These are phyloP conservation scores for Ustilago trichophora DNA, from an alignment of 1,284 basidiomycete species.

Conservation along the genomic window DNA sequence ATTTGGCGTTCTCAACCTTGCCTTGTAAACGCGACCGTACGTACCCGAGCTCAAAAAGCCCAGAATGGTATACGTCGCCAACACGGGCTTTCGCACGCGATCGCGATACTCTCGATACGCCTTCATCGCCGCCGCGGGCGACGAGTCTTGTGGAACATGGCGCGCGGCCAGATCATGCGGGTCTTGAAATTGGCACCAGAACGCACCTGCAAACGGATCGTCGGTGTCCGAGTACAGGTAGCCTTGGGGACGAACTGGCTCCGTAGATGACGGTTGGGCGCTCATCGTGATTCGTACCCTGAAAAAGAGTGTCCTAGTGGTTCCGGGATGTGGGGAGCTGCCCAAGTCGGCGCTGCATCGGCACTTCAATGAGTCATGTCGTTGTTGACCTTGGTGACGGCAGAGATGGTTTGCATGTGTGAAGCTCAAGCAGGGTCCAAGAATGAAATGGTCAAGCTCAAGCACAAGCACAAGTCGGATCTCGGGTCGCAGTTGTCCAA, in stretches of 20 bases:
- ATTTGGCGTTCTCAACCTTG: slow-evolving; percentile 69
- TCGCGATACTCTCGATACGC: slow-evolving; percentile 60
- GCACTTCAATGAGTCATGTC: too few relatives aligned
- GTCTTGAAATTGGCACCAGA: slow-evolving; percentile 41
- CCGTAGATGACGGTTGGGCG: neutral
- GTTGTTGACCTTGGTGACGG: too few relatives aligned
- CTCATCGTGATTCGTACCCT: too few relatives aligned
- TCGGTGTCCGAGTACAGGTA: slow-evolving; percentile 32
- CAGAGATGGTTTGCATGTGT: too few relatives aligned
- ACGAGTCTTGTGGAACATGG: slow-evolving; percentile 33
- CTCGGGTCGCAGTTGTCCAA: too few relatives aligned
- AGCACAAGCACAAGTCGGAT: too few relatives aligned
- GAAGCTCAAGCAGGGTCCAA: too few relatives aligned
- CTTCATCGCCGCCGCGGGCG: slow-evolving; percentile 50
- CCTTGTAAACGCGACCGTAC: slow-evolving; percentile 98
- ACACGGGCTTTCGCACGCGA: slow-evolving; percentile 47
- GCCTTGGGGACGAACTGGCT: slow-evolving; percentile 8
- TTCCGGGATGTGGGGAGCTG: too few relatives aligned
- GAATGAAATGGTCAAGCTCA: too few relatives aligned
- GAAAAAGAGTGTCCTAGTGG: too few relatives aligned
- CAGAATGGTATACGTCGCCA: slow-evolving; percentile 78
- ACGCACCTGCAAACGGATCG: slow-evolving; percentile 32
- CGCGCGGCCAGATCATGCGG: slow-evolving; percentile 34
- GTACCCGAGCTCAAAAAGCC: slow-evolving; percentile 98
- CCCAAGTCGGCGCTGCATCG: too few relatives aligned